Evolutionary conservation across 169 alveolate genomes (phyloP).

Genomic region (Fabrea salina): DNA sequence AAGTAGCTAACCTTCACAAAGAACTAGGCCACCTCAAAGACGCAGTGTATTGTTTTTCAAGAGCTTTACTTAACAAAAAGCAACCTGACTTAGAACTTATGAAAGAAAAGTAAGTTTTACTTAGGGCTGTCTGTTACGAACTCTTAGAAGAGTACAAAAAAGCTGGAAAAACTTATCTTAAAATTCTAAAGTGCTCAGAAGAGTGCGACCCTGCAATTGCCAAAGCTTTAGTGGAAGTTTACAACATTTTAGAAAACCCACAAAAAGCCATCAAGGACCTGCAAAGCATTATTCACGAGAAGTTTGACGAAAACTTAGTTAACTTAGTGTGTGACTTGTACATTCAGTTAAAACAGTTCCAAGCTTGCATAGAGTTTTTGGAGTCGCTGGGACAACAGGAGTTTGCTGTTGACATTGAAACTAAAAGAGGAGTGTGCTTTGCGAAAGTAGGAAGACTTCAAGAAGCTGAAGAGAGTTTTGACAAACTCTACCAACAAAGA

Average conservation of each 20-base stretch:
- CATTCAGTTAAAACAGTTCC: background rate
- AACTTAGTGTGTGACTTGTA: constrained; percentile 15
- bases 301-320: background rate
- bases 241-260: background rate
- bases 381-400: background rate
- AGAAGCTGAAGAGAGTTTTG: constrained; percentile 19
- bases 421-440: background rate
- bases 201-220: constrained; percentile 5
- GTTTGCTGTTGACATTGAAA: background rate
- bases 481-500: background rate
- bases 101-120: constrained; percentile 12
- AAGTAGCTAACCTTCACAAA: constrained; percentile 77
- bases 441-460: background rate
- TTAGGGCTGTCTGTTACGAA: constrained; percentile 27
- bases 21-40: constrained; percentile 43
- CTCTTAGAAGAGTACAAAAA: background rate
- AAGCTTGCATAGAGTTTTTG: background rate
- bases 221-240: constrained; percentile 10
- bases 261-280: background rate
- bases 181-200: background rate
- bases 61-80: constrained; percentile 5
- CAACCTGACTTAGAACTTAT: constrained; percentile 12
- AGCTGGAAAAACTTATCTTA: constrained; percentile 2
- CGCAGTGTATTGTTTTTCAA: constrained; percentile 45
- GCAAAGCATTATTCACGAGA: background rate